Conservation (phyloP, 169 alveolate species). For the Plasmodium cynomolgi region DNA sequence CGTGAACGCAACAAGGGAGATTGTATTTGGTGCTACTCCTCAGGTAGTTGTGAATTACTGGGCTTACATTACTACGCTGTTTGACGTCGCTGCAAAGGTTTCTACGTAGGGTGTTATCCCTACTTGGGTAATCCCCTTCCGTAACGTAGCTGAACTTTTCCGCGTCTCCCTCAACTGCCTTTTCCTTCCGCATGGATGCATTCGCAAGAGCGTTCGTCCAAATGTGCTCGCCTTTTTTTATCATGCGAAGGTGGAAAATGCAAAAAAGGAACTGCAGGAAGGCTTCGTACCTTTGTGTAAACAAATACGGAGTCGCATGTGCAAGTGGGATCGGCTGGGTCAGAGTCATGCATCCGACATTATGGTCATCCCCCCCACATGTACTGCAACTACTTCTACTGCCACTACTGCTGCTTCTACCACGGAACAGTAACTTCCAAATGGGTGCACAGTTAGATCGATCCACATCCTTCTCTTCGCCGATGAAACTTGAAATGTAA, state of each 20-base stretch:
- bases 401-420: too few species aligned
- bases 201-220: background rate
- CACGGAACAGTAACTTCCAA: background rate
- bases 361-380: background rate
- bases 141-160: background rate
- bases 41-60: slow-evolving; percentile 4
- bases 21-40: slow-evolving; percentile 6
- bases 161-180: background rate
- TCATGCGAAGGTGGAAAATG: background rate
- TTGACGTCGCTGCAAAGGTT: background rate
- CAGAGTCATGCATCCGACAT: background rate
- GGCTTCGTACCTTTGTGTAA: background rate
- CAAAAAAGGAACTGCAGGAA: background rate
- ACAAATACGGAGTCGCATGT: background rate
- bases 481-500: slow-evolving; percentile 33
- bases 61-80: background rate
- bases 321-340: background rate
- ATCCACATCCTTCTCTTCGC: slow-evolving; percentile 43
- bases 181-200: background rate
- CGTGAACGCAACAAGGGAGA: slow-evolving; percentile 48
- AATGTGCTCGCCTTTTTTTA: background rate
- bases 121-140: background rate
- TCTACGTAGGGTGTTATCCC: background rate
- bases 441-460: slow-evolving; percentile 8
- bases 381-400: background rate